Conservation (phyloP, 1,284 basidiomycete species). For the Inonotus obliquus region DNA sequence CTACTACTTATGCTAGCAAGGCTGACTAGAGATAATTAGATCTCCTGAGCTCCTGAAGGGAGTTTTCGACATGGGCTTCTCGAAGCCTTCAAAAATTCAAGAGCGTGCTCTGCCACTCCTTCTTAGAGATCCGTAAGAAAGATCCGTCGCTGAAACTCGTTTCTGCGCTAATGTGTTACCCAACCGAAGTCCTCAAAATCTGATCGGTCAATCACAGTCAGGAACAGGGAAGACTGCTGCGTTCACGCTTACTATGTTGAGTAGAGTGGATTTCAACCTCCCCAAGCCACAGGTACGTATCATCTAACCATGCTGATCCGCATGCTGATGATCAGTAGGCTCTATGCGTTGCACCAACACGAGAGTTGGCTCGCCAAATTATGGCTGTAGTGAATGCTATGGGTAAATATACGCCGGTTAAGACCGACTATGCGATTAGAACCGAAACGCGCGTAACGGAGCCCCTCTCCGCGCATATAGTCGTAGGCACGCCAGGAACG, state of each 20-base stretch:
- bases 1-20: neutral
- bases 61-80: constrained; percentile 95
- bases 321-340: constrained; percentile 47
- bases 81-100: constrained; percentile 98
- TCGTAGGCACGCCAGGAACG: constrained; percentile 97
- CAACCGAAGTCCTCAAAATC: constrained; percentile 77
- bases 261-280: constrained; percentile 82
- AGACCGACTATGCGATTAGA: constrained; percentile 94
- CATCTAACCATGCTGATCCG: neutral
- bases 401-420: constrained; percentile 92
- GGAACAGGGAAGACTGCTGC: constrained; percentile 99
- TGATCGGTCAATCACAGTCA: constrained; percentile 99
- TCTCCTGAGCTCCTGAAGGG: constrained; percentile 91
- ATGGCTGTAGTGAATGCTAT: constrained; percentile 92
- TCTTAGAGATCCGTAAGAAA: constrained; percentile 77
- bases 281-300: constrained; percentile 76
- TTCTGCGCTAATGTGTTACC: neutral
- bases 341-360: constrained; percentile 89
- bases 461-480: constrained; percentile 82
- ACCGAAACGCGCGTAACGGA: constrained; percentile 69
- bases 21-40: constrained; percentile 37
- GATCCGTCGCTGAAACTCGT: neutral
- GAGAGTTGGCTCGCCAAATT: constrained; percentile 96
- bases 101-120: constrained; percentile 94
- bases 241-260: constrained; percentile 97